Evolutionary conservation across 352 stramenopile genomes (phyloP).

Genomic region (Discostella stelligera): DNA sequence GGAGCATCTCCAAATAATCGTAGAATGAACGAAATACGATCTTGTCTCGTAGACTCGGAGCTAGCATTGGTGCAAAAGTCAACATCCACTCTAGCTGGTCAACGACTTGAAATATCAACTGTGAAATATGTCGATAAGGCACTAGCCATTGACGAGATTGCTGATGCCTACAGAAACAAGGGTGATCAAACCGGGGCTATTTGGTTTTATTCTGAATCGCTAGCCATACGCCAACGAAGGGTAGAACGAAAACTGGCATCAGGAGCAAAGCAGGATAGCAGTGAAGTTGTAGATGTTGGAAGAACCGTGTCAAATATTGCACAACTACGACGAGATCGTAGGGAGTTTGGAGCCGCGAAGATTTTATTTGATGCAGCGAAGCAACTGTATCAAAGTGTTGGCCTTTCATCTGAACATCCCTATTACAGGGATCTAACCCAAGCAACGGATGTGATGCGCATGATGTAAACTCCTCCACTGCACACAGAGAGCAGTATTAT

Average conservation of each 20-base stretch:
- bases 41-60: slow-evolving; percentile 50
- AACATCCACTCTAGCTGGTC: slow-evolving; percentile 41
- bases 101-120: slow-evolving; percentile 34
- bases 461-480: slow-evolving; percentile 18
- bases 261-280: slow-evolving; percentile 24
- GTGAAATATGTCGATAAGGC: slow-evolving; percentile 37
- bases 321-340: slow-evolving; percentile 34
- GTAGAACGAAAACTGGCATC: slow-evolving; percentile 8
- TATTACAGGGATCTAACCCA: slow-evolving; percentile 47
- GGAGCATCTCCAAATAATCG: slow-evolving; percentile 48
- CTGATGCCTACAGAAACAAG: slow-evolving; percentile 43
- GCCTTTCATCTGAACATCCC: slow-evolving; percentile 35
- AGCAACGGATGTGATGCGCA: slow-evolving; percentile 33
- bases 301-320: slow-evolving; percentile 54
- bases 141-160: slow-evolving; percentile 51
- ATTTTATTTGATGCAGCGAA: slow-evolving; percentile 56
- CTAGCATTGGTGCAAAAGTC: slow-evolving; percentile 50
- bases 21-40: slow-evolving; percentile 48
- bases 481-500: neutral
- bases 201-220: slow-evolving; percentile 57
- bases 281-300: slow-evolving; percentile 44
- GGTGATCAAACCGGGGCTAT: slow-evolving; percentile 39
- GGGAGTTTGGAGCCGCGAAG: slow-evolving; percentile 54
- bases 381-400: slow-evolving; percentile 36
- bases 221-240: slow-evolving; percentile 33